Percentiles rank a stretch among this genome's conserved stretches.
phyloP scores from a whole-genome alignment of 257 asterid genomes.

The Cordia subcordata region DNA sequence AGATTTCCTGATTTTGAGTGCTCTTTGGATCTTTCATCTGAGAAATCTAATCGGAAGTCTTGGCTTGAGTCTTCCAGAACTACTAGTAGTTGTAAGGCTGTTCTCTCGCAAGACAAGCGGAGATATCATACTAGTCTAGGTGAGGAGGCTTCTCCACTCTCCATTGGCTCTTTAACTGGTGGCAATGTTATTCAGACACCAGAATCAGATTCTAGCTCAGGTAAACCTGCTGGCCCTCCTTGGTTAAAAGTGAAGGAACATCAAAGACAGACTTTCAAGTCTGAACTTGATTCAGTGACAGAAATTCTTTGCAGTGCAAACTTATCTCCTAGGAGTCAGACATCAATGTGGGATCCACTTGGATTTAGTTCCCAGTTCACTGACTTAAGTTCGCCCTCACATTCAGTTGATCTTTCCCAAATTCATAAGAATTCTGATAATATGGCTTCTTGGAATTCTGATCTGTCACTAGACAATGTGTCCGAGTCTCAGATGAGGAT shows the following conservation, averaged over 20 bases:
- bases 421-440: slow-evolving; percentile 18
- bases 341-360: slow-evolving; percentile 28
- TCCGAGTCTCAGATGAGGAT: slow-evolving; percentile 54
- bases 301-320: slow-evolving; percentile 24
- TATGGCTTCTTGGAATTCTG: slow-evolving; percentile 51
- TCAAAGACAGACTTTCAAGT: slow-evolving; percentile 10
- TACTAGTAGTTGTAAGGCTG: slow-evolving; percentile 11
- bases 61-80: slow-evolving; percentile 11
- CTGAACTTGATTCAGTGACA: slow-evolving; percentile 26
- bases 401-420: slow-evolving; percentile 8
- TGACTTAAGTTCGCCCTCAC: slow-evolving; percentile 16
- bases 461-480: slow-evolving; percentile 38
- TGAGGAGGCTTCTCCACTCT: slow-evolving; percentile 31
- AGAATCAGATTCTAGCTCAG: slow-evolving; percentile 41
- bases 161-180: slow-evolving; percentile 34
- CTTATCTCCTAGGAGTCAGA: slow-evolving; percentile 25
- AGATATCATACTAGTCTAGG: slow-evolving; percentile 5
- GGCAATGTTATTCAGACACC: slow-evolving; percentile 72
- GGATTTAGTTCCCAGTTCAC: slow-evolving; percentile 21
- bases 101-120: slow-evolving; percentile 6
- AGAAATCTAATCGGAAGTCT: slow-evolving; percentile 9
- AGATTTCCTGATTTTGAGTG: slow-evolving; percentile 13
- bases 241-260: slow-evolving; percentile 19
- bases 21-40: slow-evolving; percentile 9
- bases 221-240: slow-evolving; percentile 10